A percentile compares a stretch with the other conserved stretches of the same genome.
These are phyloP conservation scores for Stagonosporopsis rhizophila DNA, from an alignment of 2,329 filamentous ascomycete species.

Conservation along the genomic window DNA sequence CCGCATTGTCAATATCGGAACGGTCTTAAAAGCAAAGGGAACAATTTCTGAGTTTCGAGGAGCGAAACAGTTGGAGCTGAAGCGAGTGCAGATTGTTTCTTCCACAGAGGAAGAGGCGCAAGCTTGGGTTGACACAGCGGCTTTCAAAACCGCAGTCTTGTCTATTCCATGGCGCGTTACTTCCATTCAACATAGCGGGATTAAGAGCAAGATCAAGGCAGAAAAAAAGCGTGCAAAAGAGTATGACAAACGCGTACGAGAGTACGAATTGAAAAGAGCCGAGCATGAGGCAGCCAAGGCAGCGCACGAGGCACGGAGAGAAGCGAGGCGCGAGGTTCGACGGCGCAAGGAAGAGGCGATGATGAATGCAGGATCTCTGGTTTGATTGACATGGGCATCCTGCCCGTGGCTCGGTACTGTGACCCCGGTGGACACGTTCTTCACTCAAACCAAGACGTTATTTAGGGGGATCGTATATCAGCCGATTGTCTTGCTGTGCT, in stretches of 20 bases:
- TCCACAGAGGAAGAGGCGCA: constrained; percentile 63
- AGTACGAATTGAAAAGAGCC: constrained; percentile 44
- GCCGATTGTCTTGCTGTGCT: not conserved
- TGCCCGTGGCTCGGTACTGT: not conserved
- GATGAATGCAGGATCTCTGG: constrained; percentile 52
- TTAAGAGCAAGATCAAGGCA: constrained; percentile 51
- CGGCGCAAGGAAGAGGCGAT: constrained; percentile 53
- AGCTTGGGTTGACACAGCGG: constrained; percentile 60
- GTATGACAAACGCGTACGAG: constrained; percentile 41
- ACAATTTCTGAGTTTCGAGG: constrained; percentile 61
- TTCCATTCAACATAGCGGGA: constrained; percentile 51
- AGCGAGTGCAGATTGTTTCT: constrained; percentile 58
- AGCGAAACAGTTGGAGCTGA: constrained; percentile 61
- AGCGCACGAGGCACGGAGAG: constrained; percentile 38
- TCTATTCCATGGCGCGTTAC: constrained; percentile 61
- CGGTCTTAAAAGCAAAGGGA: constrained; percentile 64
- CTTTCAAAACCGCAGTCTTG: constrained; percentile 59
- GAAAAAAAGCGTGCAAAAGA: constrained; percentile 50
- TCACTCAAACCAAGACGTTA: not conserved
- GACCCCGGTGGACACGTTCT: not conserved
- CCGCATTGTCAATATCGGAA: constrained; percentile 53
- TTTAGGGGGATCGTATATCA: too few species aligned
- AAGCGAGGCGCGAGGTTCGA: constrained; percentile 53
- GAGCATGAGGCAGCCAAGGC: constrained; percentile 42
- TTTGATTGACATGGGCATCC: constrained; percentile 17